Percentiles rank a stretch among this genome's conserved stretches.
Evolutionary conservation across 495 filamentous ascomycete genomes (phyloP).

Genomic region (Massariosphaeria phaeospora): DNA sequence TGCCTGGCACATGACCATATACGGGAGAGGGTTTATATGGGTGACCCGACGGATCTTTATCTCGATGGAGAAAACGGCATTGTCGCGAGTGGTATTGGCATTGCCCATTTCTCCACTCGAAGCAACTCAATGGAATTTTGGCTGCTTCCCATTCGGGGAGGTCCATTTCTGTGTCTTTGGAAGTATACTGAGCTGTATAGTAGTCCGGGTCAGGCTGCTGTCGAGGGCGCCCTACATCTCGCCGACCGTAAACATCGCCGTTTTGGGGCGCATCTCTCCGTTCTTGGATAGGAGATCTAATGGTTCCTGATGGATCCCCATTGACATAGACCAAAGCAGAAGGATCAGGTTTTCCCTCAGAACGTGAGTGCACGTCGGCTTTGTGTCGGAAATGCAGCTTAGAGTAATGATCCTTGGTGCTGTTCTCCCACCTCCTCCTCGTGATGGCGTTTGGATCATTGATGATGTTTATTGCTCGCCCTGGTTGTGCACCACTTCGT

Average conservation of each 20-base stretch:
- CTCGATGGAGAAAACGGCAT: conserved; percentile 26
- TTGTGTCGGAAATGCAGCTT: conserved; percentile 4
- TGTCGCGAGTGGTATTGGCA: conserved; percentile 17
- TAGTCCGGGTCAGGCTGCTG: no score
- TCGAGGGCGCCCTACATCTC: no score
- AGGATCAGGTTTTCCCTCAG: conserved; percentile 17
- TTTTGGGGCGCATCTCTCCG: background rate
- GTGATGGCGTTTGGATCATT: conserved; percentile 1
- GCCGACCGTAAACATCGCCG: conserved; percentile 10
- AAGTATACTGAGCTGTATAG: no score
- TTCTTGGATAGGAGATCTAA: background rate
- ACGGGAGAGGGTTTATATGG: background rate
- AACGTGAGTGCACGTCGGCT: conserved; percentile 10
- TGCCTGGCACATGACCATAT: conserved; percentile 19
- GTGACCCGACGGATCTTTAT: no score
- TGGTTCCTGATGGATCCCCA: background rate
- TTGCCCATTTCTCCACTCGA: conserved; percentile 15
- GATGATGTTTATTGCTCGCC: conserved; percentile 22
- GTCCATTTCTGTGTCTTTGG: background rate
- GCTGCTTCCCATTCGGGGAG: background rate
- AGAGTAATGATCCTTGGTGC: background rate
- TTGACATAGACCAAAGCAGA: conserved; percentile 15
- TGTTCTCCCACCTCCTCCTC: background rate
- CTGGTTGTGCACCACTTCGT: background rate
- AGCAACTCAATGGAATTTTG: conserved; percentile 30